Base-by-base conservation (phyloP, 2,329 filamentous ascomycete genomes). In the Acarospora socialis region DNA sequence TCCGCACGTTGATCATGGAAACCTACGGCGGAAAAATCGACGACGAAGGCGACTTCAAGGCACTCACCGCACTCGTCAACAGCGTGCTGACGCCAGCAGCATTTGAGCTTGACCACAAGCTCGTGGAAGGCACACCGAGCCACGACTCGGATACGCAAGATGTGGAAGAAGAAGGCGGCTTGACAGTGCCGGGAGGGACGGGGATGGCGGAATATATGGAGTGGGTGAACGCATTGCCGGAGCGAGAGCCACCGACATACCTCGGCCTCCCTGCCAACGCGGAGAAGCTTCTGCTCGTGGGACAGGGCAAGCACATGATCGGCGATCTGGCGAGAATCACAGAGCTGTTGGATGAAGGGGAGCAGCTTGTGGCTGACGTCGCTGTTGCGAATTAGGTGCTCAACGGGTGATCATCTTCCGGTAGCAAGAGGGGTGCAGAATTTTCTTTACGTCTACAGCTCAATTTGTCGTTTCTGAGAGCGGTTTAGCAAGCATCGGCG, bases 21-120 rank as follows among this genome's bases (percentile, higher is more conserved):
- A 95, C 86, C 41, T 98, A 98, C 51, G 90, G 90, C 42, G 90
- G 90, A 55, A 98, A 98, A 64, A 86, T 98, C 46, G 90, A 98
- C 51, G 74, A 94, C 50, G 79, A 84, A 42, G 76, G 62, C 24
- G 90, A 98, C 57, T 93, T 90, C 55, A 60, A 62, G 31, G 68
- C 76, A 26, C 71, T 98, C 10, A 65, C 68, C 27, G 60, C 70
- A 35, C 70, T 98, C 3, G 87, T 98, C 29, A 58, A 73, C 25
- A 69, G 67, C 19, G 76, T 92, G 54, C 66, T 98, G 42, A 93
- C 83, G 0, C 81, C 86, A 0, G 71, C 78, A 2, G 90, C 90
- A 3, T 98, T 92, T 50, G 90, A 98, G 36, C 78, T 86, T 28
- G 81, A 87, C 35, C 84, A 94, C 64, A 82, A 82, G 53, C 69